Conservation (phyloP, 2,329 filamentous ascomycete genomes). For the Colletotrichum eremochloae region DNA sequence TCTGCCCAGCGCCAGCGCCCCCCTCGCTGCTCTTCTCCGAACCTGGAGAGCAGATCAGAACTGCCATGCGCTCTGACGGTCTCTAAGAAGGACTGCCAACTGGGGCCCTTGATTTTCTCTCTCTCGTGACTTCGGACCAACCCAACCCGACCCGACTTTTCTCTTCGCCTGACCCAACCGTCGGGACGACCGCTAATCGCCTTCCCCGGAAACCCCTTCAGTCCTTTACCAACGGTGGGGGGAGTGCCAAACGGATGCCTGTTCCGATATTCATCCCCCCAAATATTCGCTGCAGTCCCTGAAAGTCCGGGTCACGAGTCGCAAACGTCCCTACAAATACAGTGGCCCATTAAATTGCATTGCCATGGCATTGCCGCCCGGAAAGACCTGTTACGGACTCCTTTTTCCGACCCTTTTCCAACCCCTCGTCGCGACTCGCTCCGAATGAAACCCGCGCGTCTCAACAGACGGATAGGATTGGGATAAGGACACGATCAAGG, state of each 20-base stretch:
- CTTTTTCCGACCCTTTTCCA: background rate
- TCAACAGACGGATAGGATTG: constrained; percentile 2
- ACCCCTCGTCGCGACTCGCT: background rate
- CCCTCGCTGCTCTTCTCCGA: constrained; percentile 19
- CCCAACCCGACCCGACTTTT: constrained; percentile 20
- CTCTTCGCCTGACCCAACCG: constrained; percentile 18
- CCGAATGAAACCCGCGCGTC: constrained; percentile 8
- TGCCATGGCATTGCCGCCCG: constrained; percentile 24
- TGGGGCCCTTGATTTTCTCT: constrained; percentile 7
- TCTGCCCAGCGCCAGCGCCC: constrained; percentile 16
- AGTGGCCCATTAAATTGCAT: constrained; percentile 34
- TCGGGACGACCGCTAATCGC: constrained; percentile 40
- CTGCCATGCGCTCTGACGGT: constrained; percentile 5
- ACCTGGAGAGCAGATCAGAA: background rate
- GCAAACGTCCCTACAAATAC: constrained; percentile 32
- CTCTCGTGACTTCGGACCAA: constrained; percentile 36
- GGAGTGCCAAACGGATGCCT: constrained; percentile 27
- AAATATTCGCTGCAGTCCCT: constrained; percentile 13
- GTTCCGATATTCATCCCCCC: constrained; percentile 24
- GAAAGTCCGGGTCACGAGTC: constrained; percentile 35
- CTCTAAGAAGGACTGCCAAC: background rate
- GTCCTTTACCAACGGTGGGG: background rate
- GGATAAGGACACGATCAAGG: background rate
- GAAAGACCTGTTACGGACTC: constrained; percentile 16
- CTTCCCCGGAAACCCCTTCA: constrained; percentile 23